These are phyloP conservation scores for Rhodotorula sp. DNA, from an alignment of 1,284 basidiomycete species.

Conservation along the genomic window DNA sequence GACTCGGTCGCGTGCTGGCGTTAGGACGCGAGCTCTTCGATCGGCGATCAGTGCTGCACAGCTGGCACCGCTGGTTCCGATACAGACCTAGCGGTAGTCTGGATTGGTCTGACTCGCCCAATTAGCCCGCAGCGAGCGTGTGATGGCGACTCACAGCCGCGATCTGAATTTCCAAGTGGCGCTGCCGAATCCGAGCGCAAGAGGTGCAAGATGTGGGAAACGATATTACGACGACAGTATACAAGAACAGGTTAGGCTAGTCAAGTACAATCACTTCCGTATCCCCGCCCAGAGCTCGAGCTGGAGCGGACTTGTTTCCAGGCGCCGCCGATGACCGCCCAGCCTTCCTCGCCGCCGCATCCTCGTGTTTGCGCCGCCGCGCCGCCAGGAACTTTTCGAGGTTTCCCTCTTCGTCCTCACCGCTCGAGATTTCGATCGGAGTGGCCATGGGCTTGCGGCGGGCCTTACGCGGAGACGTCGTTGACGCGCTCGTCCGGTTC, in stretches of 20 bases:
- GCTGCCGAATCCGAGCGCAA: not conserved
- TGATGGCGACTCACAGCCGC: not conserved
- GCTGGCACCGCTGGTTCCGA: no score
- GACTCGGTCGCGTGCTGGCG: conserved; percentile 1
- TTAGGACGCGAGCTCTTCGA: not conserved
- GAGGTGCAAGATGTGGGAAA: not conserved
- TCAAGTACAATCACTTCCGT: not conserved
- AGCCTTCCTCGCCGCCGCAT: not conserved
- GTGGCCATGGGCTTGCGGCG: not conserved
- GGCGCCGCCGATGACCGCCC: not conserved
- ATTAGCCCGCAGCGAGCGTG: no score
- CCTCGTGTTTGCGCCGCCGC: not conserved
- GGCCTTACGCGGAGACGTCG: not conserved
- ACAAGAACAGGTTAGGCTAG: not conserved
- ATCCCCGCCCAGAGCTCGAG: not conserved
- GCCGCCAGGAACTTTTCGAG: not conserved
- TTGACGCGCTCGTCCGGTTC: not conserved
- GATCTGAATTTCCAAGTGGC: not conserved
- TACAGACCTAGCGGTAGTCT: no score
- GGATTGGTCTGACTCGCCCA: no score
- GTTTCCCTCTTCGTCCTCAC: not conserved
- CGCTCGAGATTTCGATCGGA: not conserved
- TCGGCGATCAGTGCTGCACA: no score
- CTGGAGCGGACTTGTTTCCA: not conserved
- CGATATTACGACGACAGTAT: not conserved